Base-by-base conservation (phyloP, 2,329 filamentous ascomycete genomes). In the Fusarium musae region DNA sequence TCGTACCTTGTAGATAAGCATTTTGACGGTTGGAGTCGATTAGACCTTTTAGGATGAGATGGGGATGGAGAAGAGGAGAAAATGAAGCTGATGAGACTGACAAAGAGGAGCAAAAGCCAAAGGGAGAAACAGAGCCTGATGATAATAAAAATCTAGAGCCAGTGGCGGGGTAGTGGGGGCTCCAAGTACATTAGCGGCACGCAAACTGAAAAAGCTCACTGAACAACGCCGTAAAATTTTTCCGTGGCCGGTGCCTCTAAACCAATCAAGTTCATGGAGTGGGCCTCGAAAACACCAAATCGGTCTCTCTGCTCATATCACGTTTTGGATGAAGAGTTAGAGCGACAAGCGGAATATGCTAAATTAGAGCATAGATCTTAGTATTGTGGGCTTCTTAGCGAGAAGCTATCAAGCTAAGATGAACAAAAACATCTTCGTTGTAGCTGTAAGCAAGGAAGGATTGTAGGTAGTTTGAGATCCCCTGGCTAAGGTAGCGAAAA, bases 1-100 rank as follows among this genome's bases (percentile, higher is more conserved):
- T 23, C 66, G 42, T 83, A 93, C 92, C 85, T 87, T 91, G 90
- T 83, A 93, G 82, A 94, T 93, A 83, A 93, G 87, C 92, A 94
- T 94, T 79, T 85, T 92, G 88, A 80, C 84, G 84, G 83, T 81
- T 80, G 78, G 77, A 60, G 63, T 73, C 69, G 66, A 49, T 44
- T 58, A 37, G 70, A 69, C 63, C 62, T 74, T 69, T 74, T 66
- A 60, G 63, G 46, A 67, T 66, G 26, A 21, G 65, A 66, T 73
- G 61, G 53, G 53, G 66, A 60, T 72, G 56, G 50, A 54, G 36
- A 43, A 49, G 52, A 67, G 63, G 56, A 60, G 65, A 56, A 59
- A 66, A 39, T 37, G 66, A 73, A 65, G 59, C 69, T 72, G 69
- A 71, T 49, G 66, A 53, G 66, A 68, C 66, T 68, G 71, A 42